Evolutionary conservation across 2,329 filamentous ascomycete species (phyloP), one percentile per base, ranked within the genome.

Genomic region (Aspergillus neotritici): DNA sequence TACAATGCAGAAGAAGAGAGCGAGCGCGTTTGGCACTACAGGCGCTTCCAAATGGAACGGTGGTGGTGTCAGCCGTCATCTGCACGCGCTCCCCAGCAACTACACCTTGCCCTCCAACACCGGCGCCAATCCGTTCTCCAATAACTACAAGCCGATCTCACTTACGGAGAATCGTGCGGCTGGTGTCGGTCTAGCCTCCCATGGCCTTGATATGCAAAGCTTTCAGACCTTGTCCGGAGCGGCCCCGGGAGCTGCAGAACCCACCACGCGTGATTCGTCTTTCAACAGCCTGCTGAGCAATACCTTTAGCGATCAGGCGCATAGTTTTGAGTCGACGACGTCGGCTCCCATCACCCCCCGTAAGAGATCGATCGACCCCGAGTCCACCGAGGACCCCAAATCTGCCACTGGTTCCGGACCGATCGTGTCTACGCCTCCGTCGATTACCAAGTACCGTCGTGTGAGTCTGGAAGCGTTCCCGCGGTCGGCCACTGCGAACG

Each of bases 301-400:
- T 4, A 37, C 43, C 6, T 44, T 44, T 12, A 37, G 45, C 15
- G 30, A 41, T 16, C 43, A 43, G 41, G 32, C 31, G 3, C 30
- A 17, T 7, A 48, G 41, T 21, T 47, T 50, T 17, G 43, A 48
- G n/a, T 48, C 44, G 4, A 14, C 30, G 6, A 47, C 47, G 5
- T 44, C 50, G 9, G 21, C 45, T 14, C 39, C 43, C 3, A 40
- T 44, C 6, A 15, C 34, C 4, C 34, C 50, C 11, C 46, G 46
- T 16, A 54, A 54, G 38, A 46, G 48, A 35, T 46, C 43, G 5
- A 37, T 46, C 5, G 48, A 50, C 16, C 44, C 44, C 9, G 39
- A 21, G 8, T n/a, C 31, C 11, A 34, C 38, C 17, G 34, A 25
- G 9, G 21, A 25, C 5, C 21, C 21, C 6, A 25, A 25, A 25